A percentile compares a stretch with the other conserved stretches of the same genome.
These are phyloP conservation scores for Cryphonectria carpinicola DNA, from an alignment of 2,329 filamentous ascomycete genomes.

Conservation along the genomic window DNA sequence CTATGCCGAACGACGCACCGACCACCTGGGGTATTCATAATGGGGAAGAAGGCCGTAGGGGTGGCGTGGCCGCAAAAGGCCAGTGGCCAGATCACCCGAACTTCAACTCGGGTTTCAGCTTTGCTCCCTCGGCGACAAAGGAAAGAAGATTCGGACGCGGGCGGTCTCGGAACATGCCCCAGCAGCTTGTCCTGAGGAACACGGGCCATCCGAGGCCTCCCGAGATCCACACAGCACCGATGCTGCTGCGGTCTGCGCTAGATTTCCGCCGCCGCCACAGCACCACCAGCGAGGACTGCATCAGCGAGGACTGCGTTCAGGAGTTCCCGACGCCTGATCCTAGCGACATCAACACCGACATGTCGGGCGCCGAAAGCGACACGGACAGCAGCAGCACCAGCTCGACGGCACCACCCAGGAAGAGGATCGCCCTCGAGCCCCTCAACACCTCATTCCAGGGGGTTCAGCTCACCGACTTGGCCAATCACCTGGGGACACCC, in stretches of 20 bases:
- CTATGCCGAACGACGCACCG: slow-evolving; percentile 36
- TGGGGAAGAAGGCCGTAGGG: slow-evolving; percentile 39
- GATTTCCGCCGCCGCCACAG: slow-evolving; percentile 5
- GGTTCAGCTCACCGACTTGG: slow-evolving; percentile 39
- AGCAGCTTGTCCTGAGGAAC: slow-evolving; percentile 21
- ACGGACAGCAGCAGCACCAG: slow-evolving; percentile 20
- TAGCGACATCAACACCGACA: slow-evolving; percentile 18
- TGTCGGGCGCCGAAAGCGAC: slow-evolving; percentile 27
- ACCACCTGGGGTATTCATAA: slow-evolving; percentile 32
- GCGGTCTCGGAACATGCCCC: slow-evolving; percentile 26
- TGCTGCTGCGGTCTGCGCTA: slow-evolving; percentile 19
- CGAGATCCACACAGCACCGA: slow-evolving; percentile 25
- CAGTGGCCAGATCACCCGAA: slow-evolving; percentile 27
- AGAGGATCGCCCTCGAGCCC: slow-evolving; percentile 10
- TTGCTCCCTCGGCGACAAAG: slow-evolving; percentile 27
- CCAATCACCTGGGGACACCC: slow-evolving; percentile 32
- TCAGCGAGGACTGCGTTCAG: slow-evolving; percentile 1
- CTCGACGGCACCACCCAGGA: slow-evolving; percentile 12
- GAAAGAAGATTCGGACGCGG: slow-evolving; percentile 24
- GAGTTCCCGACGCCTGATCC: slow-evolving; percentile 17
- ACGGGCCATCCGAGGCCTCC: slow-evolving; percentile 16
- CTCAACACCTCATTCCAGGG: slow-evolving; percentile 24
- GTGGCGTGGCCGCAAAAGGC: slow-evolving; percentile 56
- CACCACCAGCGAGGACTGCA: slow-evolving; percentile 5
- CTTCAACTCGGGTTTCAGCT: slow-evolving; percentile 23